A percentile compares a stretch with the other conserved stretches of the same genome.
Conservation (phyloP, 164 flowering plant species). For the Stephania japonica region DNA sequence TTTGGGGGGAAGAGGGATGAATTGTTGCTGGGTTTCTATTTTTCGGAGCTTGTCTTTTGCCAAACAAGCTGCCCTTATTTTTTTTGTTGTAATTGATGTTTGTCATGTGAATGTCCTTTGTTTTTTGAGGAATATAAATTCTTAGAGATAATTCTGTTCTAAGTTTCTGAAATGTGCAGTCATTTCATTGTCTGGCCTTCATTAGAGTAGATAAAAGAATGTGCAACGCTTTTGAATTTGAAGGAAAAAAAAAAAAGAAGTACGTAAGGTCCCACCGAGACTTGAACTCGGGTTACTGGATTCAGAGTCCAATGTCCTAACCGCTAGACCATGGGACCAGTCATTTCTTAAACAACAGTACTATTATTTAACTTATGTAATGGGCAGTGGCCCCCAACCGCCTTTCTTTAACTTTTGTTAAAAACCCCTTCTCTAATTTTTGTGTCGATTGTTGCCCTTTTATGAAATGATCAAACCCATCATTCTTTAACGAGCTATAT, state of each 20-base stretch:
- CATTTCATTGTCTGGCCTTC: not conserved
- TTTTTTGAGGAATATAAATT: conserved; percentile 36
- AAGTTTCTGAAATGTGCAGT: not conserved
- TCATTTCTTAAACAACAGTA: too few relatives aligned
- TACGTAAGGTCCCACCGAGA: conserved; percentile 10
- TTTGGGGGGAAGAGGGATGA: conserved; percentile 6
- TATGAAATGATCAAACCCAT: not conserved
- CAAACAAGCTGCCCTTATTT: conserved; percentile 32
- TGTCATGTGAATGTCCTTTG: conserved; percentile 15
- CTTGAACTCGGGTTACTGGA: conserved; percentile 80
- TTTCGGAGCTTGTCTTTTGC: conserved; percentile 23
- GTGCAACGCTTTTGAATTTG: not conserved
- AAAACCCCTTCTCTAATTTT: too few relatives aligned
- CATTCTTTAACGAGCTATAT: too few relatives aligned
- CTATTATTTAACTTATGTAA: too few relatives aligned
- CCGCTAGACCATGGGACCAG: conserved; percentile 93
- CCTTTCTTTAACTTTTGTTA: too few relatives aligned
- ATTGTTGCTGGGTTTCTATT: conserved; percentile 12
- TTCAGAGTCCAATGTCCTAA: conserved; percentile 97
- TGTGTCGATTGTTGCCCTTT: too few relatives aligned
- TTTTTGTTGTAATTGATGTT: conserved; percentile 8
- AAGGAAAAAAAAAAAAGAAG: not conserved
- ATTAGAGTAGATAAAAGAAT: not conserved
- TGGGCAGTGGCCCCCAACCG: too few relatives aligned
- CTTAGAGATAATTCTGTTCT: conserved; percentile 11